Evolutionary conservation across 495 filamentous ascomycete genomes (phyloP).

Genomic region (Aspergillus diversus): DNA sequence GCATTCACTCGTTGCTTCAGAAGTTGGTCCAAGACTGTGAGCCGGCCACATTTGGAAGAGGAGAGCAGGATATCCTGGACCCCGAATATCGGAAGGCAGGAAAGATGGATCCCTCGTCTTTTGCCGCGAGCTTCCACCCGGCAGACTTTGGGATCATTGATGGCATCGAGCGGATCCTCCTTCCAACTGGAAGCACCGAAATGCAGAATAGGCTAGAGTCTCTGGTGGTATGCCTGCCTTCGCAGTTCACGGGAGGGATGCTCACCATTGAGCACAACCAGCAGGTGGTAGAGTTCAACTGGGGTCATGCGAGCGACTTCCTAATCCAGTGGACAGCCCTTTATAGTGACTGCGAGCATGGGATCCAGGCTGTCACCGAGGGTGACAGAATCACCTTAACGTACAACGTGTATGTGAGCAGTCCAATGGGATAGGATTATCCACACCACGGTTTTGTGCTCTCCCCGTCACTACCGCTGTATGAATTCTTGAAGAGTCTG

Average conservation of each 20-base stretch:
- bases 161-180: constrained; percentile 47
- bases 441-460: not conserved
- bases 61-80: constrained; percentile 50
- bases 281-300: constrained; percentile 44
- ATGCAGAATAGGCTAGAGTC: constrained; percentile 36
- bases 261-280: constrained; percentile 29
- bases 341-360: constrained; percentile 64
- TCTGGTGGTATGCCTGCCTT: constrained; percentile 58
- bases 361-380: constrained; percentile 53
- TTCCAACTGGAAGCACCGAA: constrained; percentile 39
- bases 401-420: constrained; percentile 57
- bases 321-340: constrained; percentile 61
- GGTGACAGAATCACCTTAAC: constrained; percentile 61
- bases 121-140: constrained; percentile 54
- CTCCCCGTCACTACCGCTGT: constrained; percentile 9
- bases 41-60: constrained; percentile 53
- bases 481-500: not conserved
- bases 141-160: constrained; percentile 58
- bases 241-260: constrained; percentile 42
- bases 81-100: constrained; percentile 53
- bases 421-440: constrained; percentile 11
- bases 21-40: constrained; percentile 39
- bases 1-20: too few relatives aligned
- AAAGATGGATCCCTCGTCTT: constrained; percentile 50
- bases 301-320: constrained; percentile 30